Evolutionary conservation across 164 flowering plant species (phyloP), one percentile per base, ranked within the genome.

Genomic region (Nelumbo lutea): DNA sequence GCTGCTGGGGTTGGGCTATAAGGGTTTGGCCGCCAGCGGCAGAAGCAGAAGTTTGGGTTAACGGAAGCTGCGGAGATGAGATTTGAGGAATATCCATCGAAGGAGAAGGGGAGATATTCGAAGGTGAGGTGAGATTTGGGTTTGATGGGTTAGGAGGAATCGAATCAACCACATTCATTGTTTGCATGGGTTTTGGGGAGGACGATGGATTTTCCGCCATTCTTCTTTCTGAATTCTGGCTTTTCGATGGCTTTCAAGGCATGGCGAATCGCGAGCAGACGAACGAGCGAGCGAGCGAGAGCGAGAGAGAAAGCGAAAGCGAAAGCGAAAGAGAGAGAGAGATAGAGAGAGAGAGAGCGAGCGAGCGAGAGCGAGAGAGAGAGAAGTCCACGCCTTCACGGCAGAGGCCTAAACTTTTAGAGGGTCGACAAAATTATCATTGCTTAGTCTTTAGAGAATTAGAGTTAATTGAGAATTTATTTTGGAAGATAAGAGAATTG

Each of bases 81-180:
- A 79, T 78, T 77, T 84, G 84, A 11, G 78, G 74, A 46, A 78
- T 71, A 14, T 81, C 82, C 60, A 79, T 70, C 40, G 83, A 72
- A 48, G 80, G 81, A 14, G 84, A 76, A 11, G 81, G 69, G 4
- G 80, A 70, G 27, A 62, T 42, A 45, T 62, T 56, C 11, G 68
- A 38, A 52, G 78, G 78, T 3, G 78, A 76, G n/a, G 64, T 57
- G 51, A 71, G 72, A 53, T 44, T 76, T 40, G 72, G 75, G 75
- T 76, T 76, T 68, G 68, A 41, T 6, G 59, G 65, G 47, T 67
- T 65, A 4, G 52, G 65, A 42, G 70, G 52, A 51, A 70, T 66
- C 46, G 74, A 62, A 67, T 75, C 74, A 15, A 52, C 44, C 5
- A 51, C 45, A 59, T 68, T 64, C 5, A 68, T 59, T 40, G 78